A percentile compares a stretch with the other conserved stretches of the same genome.
phyloP scores from a whole-genome alignment of 1,139 yeast genomes.

The Blastobotrys illinoisensis region DNA sequence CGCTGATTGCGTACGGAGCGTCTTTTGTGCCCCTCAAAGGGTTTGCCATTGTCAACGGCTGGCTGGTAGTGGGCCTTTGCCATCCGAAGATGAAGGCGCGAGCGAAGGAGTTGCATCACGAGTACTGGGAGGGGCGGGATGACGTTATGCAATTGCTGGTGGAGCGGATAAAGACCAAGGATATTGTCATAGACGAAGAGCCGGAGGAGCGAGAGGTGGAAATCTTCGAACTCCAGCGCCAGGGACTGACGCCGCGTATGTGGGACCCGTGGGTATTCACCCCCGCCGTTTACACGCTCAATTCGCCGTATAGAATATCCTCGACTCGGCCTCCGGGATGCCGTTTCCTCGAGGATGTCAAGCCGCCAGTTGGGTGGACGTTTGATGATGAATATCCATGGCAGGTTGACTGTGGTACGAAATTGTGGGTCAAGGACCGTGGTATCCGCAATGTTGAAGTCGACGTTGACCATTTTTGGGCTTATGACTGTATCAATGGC shows the following conservation, averaged over 20 bases:
- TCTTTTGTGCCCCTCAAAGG: conserved; percentile 63
- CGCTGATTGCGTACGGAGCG: conserved; percentile 48
- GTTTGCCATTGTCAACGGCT: conserved; percentile 50
- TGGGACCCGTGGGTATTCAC: conserved; percentile 58
- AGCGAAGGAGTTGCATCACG: conserved; percentile 18
- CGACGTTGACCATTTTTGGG: conserved; percentile 40
- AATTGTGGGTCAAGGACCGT: conserved; percentile 49
- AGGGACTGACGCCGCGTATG: conserved; percentile 51
- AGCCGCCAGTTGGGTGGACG: conserved; percentile 71
- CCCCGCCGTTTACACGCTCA: conserved; percentile 45
- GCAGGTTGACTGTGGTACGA: conserved; percentile 55
- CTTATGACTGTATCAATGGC: conserved; percentile 36
- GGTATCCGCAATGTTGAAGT: conserved; percentile 33
- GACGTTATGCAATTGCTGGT: conserved; percentile 22
- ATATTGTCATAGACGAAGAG: conserved; percentile 66
- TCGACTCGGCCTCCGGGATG: conserved; percentile 68
- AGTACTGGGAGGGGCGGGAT: conserved; percentile 22
- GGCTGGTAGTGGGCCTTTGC: conserved; percentile 46
- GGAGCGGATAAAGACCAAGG: conserved; percentile 40
- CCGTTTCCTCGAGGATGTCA: conserved; percentile 47
- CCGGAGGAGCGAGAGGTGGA: conserved; percentile 55
- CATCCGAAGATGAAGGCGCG: conserved; percentile 50
- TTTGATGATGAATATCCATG: conserved; percentile 59
- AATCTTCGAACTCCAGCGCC: conserved; percentile 67
- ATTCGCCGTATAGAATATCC: conserved; percentile 47